phyloP scores from a whole-genome alignment of 164 flowering plant species.

The Akebia trifoliata region DNA sequence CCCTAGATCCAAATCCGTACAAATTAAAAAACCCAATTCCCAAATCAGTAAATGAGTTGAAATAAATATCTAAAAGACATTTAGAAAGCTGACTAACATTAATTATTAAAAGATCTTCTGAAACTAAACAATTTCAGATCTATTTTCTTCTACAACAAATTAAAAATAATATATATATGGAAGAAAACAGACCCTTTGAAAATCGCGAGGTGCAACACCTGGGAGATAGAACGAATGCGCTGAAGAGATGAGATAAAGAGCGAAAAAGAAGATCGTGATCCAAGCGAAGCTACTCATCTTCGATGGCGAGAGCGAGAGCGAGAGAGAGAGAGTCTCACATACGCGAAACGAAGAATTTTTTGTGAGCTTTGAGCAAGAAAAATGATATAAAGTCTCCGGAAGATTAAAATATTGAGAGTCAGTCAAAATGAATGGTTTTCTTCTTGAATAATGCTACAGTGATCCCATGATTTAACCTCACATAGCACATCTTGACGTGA shows the following conservation, averaged over 20 bases:
- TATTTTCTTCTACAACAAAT: background rate
- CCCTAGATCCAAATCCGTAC: slow-evolving; percentile 4
- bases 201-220: slow-evolving; percentile 49
- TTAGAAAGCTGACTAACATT: background rate
- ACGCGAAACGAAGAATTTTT: no score
- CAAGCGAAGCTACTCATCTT: slow-evolving; percentile 18
- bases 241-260: slow-evolving; percentile 14
- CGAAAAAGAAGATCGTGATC: slow-evolving; percentile 10
- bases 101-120: background rate
- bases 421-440: no score
- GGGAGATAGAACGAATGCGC: slow-evolving; percentile 41
- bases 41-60: background rate
- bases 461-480: no score
- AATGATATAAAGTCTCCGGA: no score
- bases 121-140: background rate
- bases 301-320: background rate
- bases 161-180: background rate
- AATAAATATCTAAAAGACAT: background rate
- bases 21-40: background rate
- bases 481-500: no score
- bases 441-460: no score
- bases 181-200: slow-evolving; percentile 25
- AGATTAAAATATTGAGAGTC: no score
- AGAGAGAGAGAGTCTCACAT: background rate
- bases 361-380: no score